Evolutionary conservation across 2,329 filamentous ascomycete species (phyloP).

Genomic region (Trichoderma asperellum): DNA sequence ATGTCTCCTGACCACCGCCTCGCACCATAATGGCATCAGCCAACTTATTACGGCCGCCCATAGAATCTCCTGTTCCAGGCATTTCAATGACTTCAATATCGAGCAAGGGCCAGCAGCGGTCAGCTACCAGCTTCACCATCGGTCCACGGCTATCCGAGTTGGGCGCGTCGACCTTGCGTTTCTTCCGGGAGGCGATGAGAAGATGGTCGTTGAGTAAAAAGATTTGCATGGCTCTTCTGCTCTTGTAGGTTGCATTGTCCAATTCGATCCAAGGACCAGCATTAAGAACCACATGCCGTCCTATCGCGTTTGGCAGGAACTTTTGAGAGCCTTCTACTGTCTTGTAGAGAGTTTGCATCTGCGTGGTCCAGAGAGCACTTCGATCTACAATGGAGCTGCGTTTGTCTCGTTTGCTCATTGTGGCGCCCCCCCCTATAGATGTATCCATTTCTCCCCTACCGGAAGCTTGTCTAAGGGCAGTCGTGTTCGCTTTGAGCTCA

Average conservation of each 20-base stretch:
- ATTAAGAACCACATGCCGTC: conserved; percentile 92
- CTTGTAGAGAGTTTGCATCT: conserved; percentile 83
- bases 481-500: conserved; percentile 81
- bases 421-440: conserved; percentile 55
- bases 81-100: conserved; percentile 94
- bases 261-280: conserved; percentile 94
- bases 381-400: conserved; percentile 82
- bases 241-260: conserved; percentile 97
- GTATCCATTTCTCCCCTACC: conserved; percentile 54
- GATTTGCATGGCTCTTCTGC: conserved; percentile 83
- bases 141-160: conserved; percentile 55
- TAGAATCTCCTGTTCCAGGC: conserved; percentile 66
- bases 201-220: conserved; percentile 94
- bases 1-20: conserved; percentile 82
- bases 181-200: conserved; percentile 87
- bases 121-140: conserved; percentile 80
- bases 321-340: conserved; percentile 98
- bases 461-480: conserved; percentile 64
- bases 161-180: conserved; percentile 77
- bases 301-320: conserved; percentile 85
- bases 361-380: conserved; percentile 68
- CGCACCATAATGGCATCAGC: conserved; percentile 89
- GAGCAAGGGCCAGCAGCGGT: conserved; percentile 90
- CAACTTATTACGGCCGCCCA: conserved; percentile 62
- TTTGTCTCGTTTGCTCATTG: conserved; percentile 73